Conservation (phyloP, 2,329 filamentous ascomycete genomes). For the Neonectria faginata region DNA sequence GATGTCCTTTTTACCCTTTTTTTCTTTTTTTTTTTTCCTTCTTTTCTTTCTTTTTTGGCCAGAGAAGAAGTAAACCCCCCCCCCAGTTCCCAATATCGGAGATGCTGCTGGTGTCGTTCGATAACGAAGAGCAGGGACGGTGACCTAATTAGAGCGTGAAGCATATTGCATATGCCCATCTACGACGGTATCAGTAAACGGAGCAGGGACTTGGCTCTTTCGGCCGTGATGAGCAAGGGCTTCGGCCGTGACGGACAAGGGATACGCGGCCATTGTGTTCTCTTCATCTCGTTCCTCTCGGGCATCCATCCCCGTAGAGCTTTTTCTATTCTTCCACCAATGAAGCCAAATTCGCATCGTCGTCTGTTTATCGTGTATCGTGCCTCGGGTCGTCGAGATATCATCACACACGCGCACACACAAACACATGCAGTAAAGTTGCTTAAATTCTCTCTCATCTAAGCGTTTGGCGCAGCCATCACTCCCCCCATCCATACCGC, state of each 20-base stretch:
- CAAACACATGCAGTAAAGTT: slow-evolving; percentile 4
- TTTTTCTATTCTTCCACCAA: slow-evolving; percentile 14
- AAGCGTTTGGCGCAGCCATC: slow-evolving; percentile 14
- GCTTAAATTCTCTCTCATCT: slow-evolving; percentile 18
- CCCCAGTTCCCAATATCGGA: slow-evolving; percentile 8
- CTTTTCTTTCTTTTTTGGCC: neutral
- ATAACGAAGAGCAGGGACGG: slow-evolving; percentile 5
- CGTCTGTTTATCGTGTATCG: too few relatives aligned
- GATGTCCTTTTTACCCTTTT: neutral
- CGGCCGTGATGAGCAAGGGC: neutral
- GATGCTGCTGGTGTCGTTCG: slow-evolving; percentile 24
- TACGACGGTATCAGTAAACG: neutral
- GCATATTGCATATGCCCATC: neutral
- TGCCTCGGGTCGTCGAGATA: neutral
- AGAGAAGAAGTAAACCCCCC: too few relatives aligned
- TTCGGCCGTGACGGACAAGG: slow-evolving; percentile 2
- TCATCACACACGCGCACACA: neutral
- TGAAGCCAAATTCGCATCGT: neutral
- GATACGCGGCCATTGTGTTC: slow-evolving; percentile 13
- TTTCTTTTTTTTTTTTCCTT: neutral
- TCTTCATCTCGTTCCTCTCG: slow-evolving; percentile 16
- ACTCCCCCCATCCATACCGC: neutral
- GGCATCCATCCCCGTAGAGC: slow-evolving; percentile 3
- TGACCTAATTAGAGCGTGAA: too few relatives aligned
- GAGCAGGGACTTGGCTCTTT: neutral